Base-by-base conservation (phyloP, 352 stramenopile species). In the Phytophthora parvispora region DNA sequence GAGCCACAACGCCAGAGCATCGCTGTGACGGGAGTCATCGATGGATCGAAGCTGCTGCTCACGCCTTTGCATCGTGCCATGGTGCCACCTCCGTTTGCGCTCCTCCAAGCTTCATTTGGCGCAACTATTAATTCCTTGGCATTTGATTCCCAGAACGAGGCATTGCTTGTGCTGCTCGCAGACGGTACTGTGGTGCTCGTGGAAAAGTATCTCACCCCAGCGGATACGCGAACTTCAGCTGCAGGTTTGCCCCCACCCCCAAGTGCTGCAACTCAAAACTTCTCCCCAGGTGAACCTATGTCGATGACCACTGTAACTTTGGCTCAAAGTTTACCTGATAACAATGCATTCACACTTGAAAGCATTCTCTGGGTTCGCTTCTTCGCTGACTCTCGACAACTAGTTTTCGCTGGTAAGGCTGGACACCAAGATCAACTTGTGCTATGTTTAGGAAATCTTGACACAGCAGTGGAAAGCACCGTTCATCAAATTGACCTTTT, bases 51-150 rank as follows among this genome's bases (percentile, higher is more conserved):
- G 15, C 31, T 95, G 40, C 74, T 93, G 43, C 58, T 94, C n/a
- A 95, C 87, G 5, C 87, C 86, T 9, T 66, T 93, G 32, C 80
- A 90, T 48, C 77, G 81, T 42, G 81, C 85, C 9, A 51, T 94
- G 38, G 80, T 95, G 6, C 87, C 86, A n/a, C 87, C 86, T 4
- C 87, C 83, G 38, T 87, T 91, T 47, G 81, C 83, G 18, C 61
- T 91, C 24, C 72, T 80, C 34, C 71, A 79, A 58, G 27, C 79
- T 13, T 48, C 70, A 12, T 90, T 90, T 34, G 34, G 75, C 0
- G 64, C 65, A 2, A 25, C 78, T 3, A 74, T 93, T 22, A 93
- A 89, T 47, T 81, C 82, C 1, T 63, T 92, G 20, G 74, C 64
- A 4, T 94, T 95, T 56, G 82, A 90, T 57, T 58, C 78, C 1